These are phyloP conservation scores for Neurospora sp. DNA, from an alignment of 495 filamentous ascomycete species.

Conservation along the genomic window DNA sequence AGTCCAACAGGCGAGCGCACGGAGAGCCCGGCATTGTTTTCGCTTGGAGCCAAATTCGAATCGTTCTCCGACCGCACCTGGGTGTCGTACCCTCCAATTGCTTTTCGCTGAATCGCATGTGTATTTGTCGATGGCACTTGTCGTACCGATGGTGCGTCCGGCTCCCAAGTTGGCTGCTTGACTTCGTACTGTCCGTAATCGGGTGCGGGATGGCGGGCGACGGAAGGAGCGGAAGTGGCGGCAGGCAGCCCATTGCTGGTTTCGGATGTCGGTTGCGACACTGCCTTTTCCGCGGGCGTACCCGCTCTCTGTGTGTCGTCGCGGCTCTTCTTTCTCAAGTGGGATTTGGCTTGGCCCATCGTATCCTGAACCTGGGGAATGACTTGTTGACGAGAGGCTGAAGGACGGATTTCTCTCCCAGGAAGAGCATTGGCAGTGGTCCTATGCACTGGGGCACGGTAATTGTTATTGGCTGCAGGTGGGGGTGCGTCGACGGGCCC, in stretches of 20 bases:
- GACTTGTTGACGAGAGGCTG: constrained; percentile 10
- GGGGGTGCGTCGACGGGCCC: not conserved
- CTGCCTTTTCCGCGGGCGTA: not conserved
- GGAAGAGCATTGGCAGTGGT: constrained; percentile 16
- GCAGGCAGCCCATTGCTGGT: constrained; percentile 5
- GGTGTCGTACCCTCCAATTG: constrained; percentile 1
- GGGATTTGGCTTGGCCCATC: constrained; percentile 21
- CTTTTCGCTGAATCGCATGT: constrained; percentile 2
- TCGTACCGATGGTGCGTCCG: constrained; percentile 16
- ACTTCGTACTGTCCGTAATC: constrained; percentile 17
- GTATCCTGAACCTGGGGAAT: constrained; percentile 5
- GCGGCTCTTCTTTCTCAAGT: constrained; percentile 6
- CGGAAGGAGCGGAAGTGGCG: constrained; percentile 3
- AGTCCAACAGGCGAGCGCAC: constrained; percentile 10
- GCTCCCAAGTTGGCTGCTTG: constrained; percentile 7
- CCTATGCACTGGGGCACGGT: constrained; percentile 9
- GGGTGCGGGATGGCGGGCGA: constrained; percentile 13
- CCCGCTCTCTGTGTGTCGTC: not conserved
- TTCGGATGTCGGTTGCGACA: not conserved
- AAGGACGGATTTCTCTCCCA: constrained; percentile 24
- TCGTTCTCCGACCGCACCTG: constrained; percentile 7
- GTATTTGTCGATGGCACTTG: constrained; percentile 22
- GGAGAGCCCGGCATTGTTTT: constrained; percentile 2
- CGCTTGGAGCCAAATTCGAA: constrained; percentile 3
- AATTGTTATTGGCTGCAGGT: not conserved